Base-by-base conservation (phyloP, 768 basidiomycete species). In the Peribolospora kevripleyi region DNA sequence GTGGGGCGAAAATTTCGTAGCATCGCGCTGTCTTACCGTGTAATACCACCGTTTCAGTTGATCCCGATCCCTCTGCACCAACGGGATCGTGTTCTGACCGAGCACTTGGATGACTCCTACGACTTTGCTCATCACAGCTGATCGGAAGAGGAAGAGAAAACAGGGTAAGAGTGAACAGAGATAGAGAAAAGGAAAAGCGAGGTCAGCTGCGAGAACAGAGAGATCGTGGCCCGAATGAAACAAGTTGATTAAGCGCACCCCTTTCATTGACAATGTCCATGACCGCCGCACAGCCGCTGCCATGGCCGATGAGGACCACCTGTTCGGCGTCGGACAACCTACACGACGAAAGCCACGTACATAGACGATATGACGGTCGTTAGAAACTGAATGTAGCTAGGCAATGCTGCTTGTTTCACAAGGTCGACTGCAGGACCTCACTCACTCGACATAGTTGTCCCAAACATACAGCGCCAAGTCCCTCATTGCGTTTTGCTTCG, bases 371-470 rank as follows among this genome's bases (percentile, higher is more conserved):
- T 38, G 1, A 55, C 55, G 61, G 5, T 48, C 8, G 55, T 41
- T 11, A 48, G 57, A 58, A 46, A 42, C 7, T 2, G 4, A 5
- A n/a, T 3, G 37, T 42, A 42, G 42, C 52, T 40, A n/a, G 43
- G 13, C 25, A 25, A 25, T 25, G 25, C 25, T 25, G 25, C 25
- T 25, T 25, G 25, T 13, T 6, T 9, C 9, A 3, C 6, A n/a
- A n/a, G 6, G 53, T 42, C 56, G 54, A 45, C 14, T 6, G 51
- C 25, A 25, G 50, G 5, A 56, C 48, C 50, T n/a, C 13, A 65
- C 82, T 57, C 61, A 93, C 90, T 82, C 78, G 58, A 97, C 72
- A 63, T 88, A 90, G 63, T 95, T 91, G 66, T 97, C 91, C 93
- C 93, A 98, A 8, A 97, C 67, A 65, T 95, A 91, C 3, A 73